Evolutionary conservation across 306 rosid species (phyloP).

Genomic region (Neltuma alba): DNA sequence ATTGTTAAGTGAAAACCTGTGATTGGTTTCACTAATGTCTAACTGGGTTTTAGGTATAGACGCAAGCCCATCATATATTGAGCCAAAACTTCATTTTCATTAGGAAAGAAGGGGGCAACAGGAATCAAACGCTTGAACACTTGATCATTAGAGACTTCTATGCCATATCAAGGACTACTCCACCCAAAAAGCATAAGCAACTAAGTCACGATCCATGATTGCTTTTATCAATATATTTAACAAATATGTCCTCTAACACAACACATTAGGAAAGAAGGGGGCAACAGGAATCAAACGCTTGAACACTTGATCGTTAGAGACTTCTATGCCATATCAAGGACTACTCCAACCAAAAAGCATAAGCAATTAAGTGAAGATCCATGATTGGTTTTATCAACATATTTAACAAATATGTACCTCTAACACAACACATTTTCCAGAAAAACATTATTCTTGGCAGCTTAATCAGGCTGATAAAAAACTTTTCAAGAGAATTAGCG

Average conservation of each 20-base stretch:
- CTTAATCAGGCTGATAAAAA: constrained; percentile 7
- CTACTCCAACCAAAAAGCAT: neutral
- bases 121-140: neutral
- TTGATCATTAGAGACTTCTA: neutral
- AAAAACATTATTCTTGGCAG: neutral
- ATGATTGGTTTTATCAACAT: neutral
- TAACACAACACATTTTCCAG: neutral
- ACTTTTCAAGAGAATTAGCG: neutral
- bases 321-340: neutral
- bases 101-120: neutral
- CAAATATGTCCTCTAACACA: too few relatives aligned
- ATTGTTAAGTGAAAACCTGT: neutral
- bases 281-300: neutral
- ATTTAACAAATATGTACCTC: neutral
- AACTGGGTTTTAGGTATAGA: neutral
- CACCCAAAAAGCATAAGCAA: neutral
- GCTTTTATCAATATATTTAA: neutral
- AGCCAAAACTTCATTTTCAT: neutral
- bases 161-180: neutral
- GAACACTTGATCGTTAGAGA: neutral
- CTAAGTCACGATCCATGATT: neutral
- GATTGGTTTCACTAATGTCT: neutral
- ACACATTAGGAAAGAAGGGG: neutral
- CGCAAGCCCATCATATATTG: neutral
- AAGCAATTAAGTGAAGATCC: neutral